A percentile compares a stretch with the other conserved stretches of the same genome.
phyloP scores from a whole-genome alignment of 1,284 basidiomycete genomes.

The Somion occarium region DNA sequence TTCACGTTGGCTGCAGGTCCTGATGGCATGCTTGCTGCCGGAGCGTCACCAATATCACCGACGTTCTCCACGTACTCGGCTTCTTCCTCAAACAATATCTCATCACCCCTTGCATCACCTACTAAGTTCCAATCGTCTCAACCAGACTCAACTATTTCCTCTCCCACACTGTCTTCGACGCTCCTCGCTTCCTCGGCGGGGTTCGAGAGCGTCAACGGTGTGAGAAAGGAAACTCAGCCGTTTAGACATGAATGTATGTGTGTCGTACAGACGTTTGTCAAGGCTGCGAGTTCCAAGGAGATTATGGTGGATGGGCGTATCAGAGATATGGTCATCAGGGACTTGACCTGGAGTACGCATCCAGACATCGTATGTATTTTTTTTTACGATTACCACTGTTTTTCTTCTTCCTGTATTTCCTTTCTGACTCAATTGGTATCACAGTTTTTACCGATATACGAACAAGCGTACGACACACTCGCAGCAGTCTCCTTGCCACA shows the following conservation, averaged over 20 bases:
- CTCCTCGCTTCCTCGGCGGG: neutral
- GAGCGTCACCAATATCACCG: neutral
- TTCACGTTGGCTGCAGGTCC: neutral
- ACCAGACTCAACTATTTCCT: neutral
- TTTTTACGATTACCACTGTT: neutral
- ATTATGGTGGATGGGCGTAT: slow-evolving; percentile 30
- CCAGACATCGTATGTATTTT: slow-evolving; percentile 32
- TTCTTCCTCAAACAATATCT: neutral
- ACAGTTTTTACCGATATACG: slow-evolving; percentile 36
- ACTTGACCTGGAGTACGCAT: slow-evolving; percentile 30
- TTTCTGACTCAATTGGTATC: neutral
- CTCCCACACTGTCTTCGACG: neutral
- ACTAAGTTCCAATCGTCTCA: neutral
- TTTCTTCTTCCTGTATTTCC: neutral
- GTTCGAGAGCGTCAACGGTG: no score
- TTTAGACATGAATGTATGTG: slow-evolving; percentile 30
- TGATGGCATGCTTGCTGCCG: neutral
- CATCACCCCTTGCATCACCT: neutral
- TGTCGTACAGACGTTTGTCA: slow-evolving; percentile 34
- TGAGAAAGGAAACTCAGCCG: no score
- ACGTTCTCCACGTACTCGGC: neutral
- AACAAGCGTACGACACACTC: slow-evolving; percentile 27
- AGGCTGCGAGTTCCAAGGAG: slow-evolving; percentile 30
- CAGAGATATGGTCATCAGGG: slow-evolving; percentile 28
- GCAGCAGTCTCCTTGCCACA: slow-evolving; percentile 27